These are phyloP conservation scores for Ceratocystis diversiconidia DNA, from an alignment of 2,329 filamentous ascomycete genomes.

Conservation along the genomic window DNA sequence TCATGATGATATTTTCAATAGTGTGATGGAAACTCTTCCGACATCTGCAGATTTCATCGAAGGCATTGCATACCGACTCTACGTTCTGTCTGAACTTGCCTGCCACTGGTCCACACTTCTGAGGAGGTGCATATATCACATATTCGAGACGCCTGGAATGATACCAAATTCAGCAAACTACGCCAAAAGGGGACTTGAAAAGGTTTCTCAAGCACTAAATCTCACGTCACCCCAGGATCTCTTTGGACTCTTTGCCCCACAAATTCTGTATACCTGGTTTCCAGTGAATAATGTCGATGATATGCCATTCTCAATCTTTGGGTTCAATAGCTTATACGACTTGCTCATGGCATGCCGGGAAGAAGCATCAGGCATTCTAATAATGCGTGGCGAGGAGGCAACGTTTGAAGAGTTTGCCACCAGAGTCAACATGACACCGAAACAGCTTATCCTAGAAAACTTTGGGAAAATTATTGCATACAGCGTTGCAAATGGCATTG, in stretches of 20 bases:
- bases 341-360: constrained; percentile 57
- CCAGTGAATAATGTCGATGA: constrained; percentile 49
- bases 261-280: constrained; percentile 85
- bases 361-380: constrained; percentile 64
- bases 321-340: constrained; percentile 53
- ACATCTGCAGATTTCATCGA: constrained; percentile 56
- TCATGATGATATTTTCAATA: constrained; percentile 72
- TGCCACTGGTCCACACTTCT: constrained; percentile 76
- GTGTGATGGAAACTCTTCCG: constrained; percentile 70
- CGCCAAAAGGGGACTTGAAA: constrained; percentile 55
- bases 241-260: constrained; percentile 73
- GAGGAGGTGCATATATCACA: constrained; percentile 77
- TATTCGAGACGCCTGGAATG: constrained; percentile 77
- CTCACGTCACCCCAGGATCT: constrained; percentile 54
- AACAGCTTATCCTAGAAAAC: constrained; percentile 46
- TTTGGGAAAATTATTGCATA: constrained; percentile 77
- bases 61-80: constrained; percentile 71
- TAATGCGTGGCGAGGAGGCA: constrained; percentile 63
- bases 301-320: constrained; percentile 77
- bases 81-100: constrained; percentile 62
- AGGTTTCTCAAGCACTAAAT: constrained; percentile 50
- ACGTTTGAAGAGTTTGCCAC: constrained; percentile 46
- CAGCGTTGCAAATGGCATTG: constrained; percentile 49
- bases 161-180: constrained; percentile 51
- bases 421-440: constrained; percentile 38